phyloP scores from a whole-genome alignment of 1,284 basidiomycete genomes.

The Flammula alnicola region DNA sequence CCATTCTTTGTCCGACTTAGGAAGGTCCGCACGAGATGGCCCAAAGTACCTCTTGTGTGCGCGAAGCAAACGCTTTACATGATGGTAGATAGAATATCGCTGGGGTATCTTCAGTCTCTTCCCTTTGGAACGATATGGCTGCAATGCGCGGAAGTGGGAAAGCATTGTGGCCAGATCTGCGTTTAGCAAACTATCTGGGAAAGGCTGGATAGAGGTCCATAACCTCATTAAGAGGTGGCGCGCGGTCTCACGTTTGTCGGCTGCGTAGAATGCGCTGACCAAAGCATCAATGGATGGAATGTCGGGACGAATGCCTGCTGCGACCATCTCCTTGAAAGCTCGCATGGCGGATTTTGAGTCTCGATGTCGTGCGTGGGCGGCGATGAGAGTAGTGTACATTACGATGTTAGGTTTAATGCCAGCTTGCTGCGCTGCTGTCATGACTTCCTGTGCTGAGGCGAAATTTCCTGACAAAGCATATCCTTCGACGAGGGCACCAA shows the following conservation, averaged over 20 bases:
- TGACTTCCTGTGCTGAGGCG: slow-evolving; percentile 51
- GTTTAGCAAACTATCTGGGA: slow-evolving; percentile 42
- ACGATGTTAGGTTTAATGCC: slow-evolving; percentile 61
- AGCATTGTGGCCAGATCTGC: slow-evolving; percentile 47
- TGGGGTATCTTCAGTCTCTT: slow-evolving; percentile 10
- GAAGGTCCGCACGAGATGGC: neutral
- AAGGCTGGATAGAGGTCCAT: slow-evolving; percentile 67
- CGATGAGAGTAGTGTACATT: slow-evolving; percentile 76
- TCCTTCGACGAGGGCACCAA: slow-evolving; percentile 71
- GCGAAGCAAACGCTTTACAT: slow-evolving; percentile 18
- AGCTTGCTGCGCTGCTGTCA: slow-evolving; percentile 51
- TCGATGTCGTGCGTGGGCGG: slow-evolving; percentile 63
- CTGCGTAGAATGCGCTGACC: slow-evolving; percentile 65
- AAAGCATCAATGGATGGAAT: slow-evolving; percentile 69
- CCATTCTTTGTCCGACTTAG: slow-evolving; percentile 3
- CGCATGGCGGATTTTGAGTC: slow-evolving; percentile 56
- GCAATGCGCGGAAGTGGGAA: slow-evolving; percentile 20
- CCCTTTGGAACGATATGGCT: slow-evolving; percentile 9
- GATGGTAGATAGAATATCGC: slow-evolving; percentile 13
- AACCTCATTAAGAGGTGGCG: slow-evolving; percentile 57
- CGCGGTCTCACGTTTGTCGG: slow-evolving; percentile 54
- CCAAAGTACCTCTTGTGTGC: slow-evolving; percentile 23
- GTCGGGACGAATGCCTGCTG: slow-evolving; percentile 64
- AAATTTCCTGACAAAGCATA: slow-evolving; percentile 59
- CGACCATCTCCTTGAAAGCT: slow-evolving; percentile 67